Conservation (phyloP, 2,329 filamentous ascomycete genomes). For the Penicillium capsulatum region DNA sequence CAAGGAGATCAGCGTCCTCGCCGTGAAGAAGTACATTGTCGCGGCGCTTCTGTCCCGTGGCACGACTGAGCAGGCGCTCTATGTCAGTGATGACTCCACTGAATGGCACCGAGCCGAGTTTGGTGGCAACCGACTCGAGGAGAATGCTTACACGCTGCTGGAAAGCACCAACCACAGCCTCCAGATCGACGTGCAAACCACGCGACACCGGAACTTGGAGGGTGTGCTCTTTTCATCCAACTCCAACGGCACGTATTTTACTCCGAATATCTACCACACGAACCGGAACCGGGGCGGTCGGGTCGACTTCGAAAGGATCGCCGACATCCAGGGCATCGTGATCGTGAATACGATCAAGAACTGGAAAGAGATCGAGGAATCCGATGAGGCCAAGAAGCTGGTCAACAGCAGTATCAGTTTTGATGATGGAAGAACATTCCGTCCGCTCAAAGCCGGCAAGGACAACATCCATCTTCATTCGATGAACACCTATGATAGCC, state of each 20-base stretch:
- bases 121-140: slow-evolving; percentile 76
- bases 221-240: slow-evolving; percentile 93
- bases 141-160: slow-evolving; percentile 83
- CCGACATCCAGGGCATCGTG: slow-evolving; percentile 86
- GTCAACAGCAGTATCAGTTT: slow-evolving; percentile 82
- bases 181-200: slow-evolving; percentile 86
- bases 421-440: slow-evolving; percentile 86
- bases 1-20: slow-evolving; percentile 68
- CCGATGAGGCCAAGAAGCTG: slow-evolving; percentile 56
- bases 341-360: slow-evolving; percentile 88
- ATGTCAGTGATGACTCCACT: slow-evolving; percentile 75
- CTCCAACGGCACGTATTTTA: slow-evolving; percentile 95
- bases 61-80: slow-evolving; percentile 88
- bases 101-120: slow-evolving; percentile 93
- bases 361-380: slow-evolving; percentile 65
- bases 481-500: slow-evolving; percentile 60
- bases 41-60: slow-evolving; percentile 73
- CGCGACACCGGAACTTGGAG: slow-evolving; percentile 60
- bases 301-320: slow-evolving; percentile 94
- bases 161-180: slow-evolving; percentile 98
- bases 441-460: slow-evolving; percentile 63
- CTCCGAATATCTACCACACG: slow-evolving; percentile 83
- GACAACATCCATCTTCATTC: slow-evolving; percentile 82
- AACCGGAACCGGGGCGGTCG: slow-evolving; percentile 72
- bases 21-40: slow-evolving; percentile 81